Percentiles rank a stretch among this genome's conserved stretches.
phyloP scores from a whole-genome alignment of 345 rosid species.

The Euphorbia tirucalli region DNA sequence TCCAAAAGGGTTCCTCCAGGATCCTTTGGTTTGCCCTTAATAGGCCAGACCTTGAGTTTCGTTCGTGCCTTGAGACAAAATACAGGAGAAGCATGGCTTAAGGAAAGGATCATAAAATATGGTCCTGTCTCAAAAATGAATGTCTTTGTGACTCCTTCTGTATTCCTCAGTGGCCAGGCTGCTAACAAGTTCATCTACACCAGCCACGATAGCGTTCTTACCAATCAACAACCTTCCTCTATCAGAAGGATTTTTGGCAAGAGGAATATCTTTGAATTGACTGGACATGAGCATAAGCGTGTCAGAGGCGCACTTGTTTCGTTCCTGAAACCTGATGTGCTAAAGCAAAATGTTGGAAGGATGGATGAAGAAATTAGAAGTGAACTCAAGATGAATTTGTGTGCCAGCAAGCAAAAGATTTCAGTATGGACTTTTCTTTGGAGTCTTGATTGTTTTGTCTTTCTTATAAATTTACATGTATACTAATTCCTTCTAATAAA shows the following conservation, averaged over 20 bases:
- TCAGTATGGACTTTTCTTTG: slow-evolving; percentile 9
- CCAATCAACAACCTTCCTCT: slow-evolving; percentile 18
- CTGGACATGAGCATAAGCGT: too few relatives aligned
- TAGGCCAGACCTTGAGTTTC: too few relatives aligned
- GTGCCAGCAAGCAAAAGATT: slow-evolving; percentile 28
- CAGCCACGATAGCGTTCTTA: slow-evolving; percentile 9
- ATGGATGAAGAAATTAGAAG: too few relatives aligned
- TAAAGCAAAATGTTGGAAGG: too few relatives aligned
- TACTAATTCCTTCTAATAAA: too few relatives aligned
- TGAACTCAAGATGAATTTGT: too few relatives aligned
- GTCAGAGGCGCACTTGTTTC: too few relatives aligned
- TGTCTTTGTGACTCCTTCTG: slow-evolving; percentile 24
- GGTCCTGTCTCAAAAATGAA: slow-evolving; percentile 41
- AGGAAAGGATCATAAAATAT: slow-evolving; percentile 25
- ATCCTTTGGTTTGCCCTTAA: too few relatives aligned
- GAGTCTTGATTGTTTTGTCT: neutral
- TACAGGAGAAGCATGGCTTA: slow-evolving; percentile 34
- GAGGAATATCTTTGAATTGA: slow-evolving; percentile 28
- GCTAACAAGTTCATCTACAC: slow-evolving; percentile 12
- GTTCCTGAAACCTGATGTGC: too few relatives aligned
- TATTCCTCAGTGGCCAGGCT: slow-evolving; percentile 36
- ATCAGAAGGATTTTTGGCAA: slow-evolving; percentile 24
- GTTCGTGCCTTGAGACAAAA: slow-evolving; percentile 20
- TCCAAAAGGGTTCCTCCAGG: too few relatives aligned
- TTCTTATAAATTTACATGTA: too few relatives aligned